Evolutionary conservation across 768 basidiomycete genomes (phyloP), one percentile per base, ranked within the genome.

Genomic region (Kwoniella newhampshirensis): DNA sequence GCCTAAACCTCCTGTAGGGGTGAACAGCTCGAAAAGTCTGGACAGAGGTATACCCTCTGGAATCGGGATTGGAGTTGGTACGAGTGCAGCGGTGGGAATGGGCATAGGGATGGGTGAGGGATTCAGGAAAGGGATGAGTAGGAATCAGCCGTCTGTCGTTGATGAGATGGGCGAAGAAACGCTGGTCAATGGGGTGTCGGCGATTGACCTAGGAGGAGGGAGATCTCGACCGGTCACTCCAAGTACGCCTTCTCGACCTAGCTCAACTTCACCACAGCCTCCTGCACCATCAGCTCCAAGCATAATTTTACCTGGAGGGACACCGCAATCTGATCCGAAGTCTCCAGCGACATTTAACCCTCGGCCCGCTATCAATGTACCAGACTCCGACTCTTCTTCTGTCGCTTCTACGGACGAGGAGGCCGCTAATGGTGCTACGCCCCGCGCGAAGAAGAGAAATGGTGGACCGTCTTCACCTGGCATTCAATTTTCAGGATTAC

Each of bases 1-100:
- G 32, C 74, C 74, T 7, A 62, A 63, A 44, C 71, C 74, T 6
- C 74, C 71, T 8, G 65, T 66, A n/a, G 67, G 51, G 13, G 64
- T 74, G 13, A 69, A 61, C 47, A 52, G 51, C 42, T 71, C 69
- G n/a, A 66, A 60, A 27, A 76, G 75, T 57, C 45, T 76, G 21
- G 75, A 76, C 49, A 57, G 73, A 30, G 73, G 71, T 2, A 60
- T 64, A 41, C 68, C 67, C 7, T 25, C 56, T 8, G 18, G 40
- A 7, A 42, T 42, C n/a, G 17, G 6, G 17, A 7, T n/a, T n/a
- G 21, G 40, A n/a, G 32, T 6, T n/a, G n/a, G n/a, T n/a, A n/a
- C n/a, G n/a, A n/a, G n/a, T n/a, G n/a, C n/a, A 11, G 46, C 25
- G 8, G 35, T 36, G 17, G 54, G 36, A 11, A 27, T 17, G 9